Conservation (phyloP, 2,329 filamentous ascomycete genomes). For the Coniochaeta pulveracea region DNA sequence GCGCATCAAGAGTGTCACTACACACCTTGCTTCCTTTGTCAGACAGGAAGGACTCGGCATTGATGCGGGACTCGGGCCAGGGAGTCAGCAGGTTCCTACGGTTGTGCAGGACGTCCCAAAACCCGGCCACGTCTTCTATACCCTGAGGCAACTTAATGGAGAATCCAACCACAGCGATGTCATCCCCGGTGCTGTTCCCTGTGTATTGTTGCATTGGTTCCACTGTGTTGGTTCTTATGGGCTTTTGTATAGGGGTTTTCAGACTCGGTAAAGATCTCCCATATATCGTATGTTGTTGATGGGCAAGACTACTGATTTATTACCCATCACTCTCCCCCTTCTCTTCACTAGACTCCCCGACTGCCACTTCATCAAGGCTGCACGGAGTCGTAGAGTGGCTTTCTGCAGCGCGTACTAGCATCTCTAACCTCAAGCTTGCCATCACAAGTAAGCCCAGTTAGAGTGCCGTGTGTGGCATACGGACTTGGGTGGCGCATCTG, state of each 20-base stretch:
- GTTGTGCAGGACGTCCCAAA: conserved; percentile 22
- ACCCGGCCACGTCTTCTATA: conserved; percentile 16
- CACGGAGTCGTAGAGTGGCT: no score
- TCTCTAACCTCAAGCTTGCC: no score
- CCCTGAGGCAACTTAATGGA: conserved; percentile 25
- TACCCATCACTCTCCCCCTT: neutral
- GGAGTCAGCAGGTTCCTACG: conserved; percentile 18
- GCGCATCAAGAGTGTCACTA: neutral
- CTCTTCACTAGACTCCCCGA: neutral
- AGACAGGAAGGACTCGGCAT: conserved; percentile 15
- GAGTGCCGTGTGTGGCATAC: no score
- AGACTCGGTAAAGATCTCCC: conserved; percentile 1
- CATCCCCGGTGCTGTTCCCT: conserved; percentile 4
- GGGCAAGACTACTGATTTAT: neutral
- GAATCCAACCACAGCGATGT: conserved; percentile 24
- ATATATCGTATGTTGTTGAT: neutral
- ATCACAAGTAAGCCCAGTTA: no score
- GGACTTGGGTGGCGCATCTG: no score
- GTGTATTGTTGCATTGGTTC: neutral
- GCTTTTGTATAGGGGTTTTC: neutral
- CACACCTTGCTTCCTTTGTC: neutral
- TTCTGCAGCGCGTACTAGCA: no score
- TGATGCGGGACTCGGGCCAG: conserved; percentile 20
- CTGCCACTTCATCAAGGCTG: conserved; percentile 1
- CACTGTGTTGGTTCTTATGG: neutral